phyloP scores from a whole-genome alignment of 805 yeast genomes.

The Kuraishia floccosa region DNA sequence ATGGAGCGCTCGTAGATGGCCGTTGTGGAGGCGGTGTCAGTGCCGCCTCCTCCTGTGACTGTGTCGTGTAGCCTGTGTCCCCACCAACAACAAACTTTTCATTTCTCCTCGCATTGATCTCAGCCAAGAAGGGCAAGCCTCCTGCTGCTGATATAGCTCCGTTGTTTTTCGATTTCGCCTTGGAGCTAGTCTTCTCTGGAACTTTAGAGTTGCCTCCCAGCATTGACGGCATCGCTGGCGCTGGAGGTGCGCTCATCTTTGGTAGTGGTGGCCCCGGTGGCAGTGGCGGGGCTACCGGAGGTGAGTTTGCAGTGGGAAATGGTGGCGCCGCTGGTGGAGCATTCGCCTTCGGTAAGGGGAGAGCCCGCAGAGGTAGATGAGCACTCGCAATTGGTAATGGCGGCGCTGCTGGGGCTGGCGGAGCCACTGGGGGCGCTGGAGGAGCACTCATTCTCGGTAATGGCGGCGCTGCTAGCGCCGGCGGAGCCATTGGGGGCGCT shows the following conservation, averaged over 20 bases:
- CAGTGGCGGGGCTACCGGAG: conserved; percentile 5
- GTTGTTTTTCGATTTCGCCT: too few relatives aligned
- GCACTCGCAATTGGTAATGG: too few relatives aligned
- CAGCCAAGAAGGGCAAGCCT: conserved; percentile 45
- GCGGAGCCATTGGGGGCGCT: conserved; percentile 5
- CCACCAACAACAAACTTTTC: too few relatives aligned
- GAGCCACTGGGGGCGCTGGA: conserved; percentile 10
- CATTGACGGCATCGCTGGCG: conserved; percentile 5
- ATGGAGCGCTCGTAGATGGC: too few relatives aligned
- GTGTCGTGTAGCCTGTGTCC: too few relatives aligned
- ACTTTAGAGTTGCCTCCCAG: too few relatives aligned
- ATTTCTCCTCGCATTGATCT: conserved; percentile 43
- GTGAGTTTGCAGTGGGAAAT: conserved; percentile 10
- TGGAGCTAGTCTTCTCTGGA: too few relatives aligned
- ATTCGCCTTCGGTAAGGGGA: conserved; percentile 9
- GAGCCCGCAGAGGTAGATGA: conserved; percentile 8
- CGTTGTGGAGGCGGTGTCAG: too few relatives aligned
- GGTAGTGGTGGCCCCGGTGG: conserved; percentile 1
- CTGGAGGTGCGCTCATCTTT: too few relatives aligned
- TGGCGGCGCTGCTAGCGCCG: conserved; percentile 9
- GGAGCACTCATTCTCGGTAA: conserved; percentile 11
- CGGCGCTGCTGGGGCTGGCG: conserved; percentile 11
- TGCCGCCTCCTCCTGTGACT: too few relatives aligned
- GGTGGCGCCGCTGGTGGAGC: conserved; percentile 12
- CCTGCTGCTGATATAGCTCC: conserved; percentile 17